Percentiles rank a stretch among this genome's conserved stretches.
Evolutionary conservation across 1,139 yeast genomes (phyloP).

Genomic region (Hyphopichia khmerensis): DNA sequence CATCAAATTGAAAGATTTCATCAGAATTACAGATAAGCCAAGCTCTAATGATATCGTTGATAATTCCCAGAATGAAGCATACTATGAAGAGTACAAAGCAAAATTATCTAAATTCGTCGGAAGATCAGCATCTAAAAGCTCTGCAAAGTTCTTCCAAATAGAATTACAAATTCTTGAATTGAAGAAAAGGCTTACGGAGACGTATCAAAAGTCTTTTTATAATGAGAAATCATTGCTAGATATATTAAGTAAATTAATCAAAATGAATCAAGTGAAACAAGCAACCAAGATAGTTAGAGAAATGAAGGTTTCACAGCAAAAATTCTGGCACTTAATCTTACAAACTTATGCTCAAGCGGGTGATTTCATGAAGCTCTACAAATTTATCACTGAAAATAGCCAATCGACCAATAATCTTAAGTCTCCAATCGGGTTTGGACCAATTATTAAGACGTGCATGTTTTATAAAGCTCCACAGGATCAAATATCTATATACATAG

Average conservation of each 20-base stretch:
- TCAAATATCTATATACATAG: slow-evolving; percentile 37
- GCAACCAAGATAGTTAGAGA: slow-evolving; percentile 59
- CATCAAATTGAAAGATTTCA: slow-evolving; percentile 18
- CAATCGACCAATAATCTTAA: slow-evolving; percentile 32
- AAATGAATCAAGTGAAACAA: slow-evolving; percentile 56
- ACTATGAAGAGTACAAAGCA: slow-evolving; percentile 26
- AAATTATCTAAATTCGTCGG: slow-evolving; percentile 22
- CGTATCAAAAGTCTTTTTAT: slow-evolving; percentile 56
- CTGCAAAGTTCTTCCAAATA: slow-evolving; percentile 39
- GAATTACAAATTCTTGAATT: slow-evolving; percentile 51
- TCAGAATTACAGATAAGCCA: slow-evolving; percentile 2
- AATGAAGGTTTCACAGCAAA: slow-evolving; percentile 61
- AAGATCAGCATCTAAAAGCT: slow-evolving; percentile 19
- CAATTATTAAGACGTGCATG: slow-evolving; percentile 56
- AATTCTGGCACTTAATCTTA: slow-evolving; percentile 63
- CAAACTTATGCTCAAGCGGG: slow-evolving; percentile 49
- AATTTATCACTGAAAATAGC: slow-evolving; percentile 34
- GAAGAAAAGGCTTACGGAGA: slow-evolving; percentile 54
- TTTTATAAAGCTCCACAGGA: slow-evolving; percentile 47
- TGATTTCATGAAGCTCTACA: slow-evolving; percentile 63
- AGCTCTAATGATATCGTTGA: background rate
- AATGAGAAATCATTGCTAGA: slow-evolving; percentile 50
- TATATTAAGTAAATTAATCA: slow-evolving; percentile 54
- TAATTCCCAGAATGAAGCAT: slow-evolving; percentile 8
- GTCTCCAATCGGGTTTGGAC: slow-evolving; percentile 74